Conservation (phyloP, 257 asterid genomes). For the Solanum rostratum region DNA sequence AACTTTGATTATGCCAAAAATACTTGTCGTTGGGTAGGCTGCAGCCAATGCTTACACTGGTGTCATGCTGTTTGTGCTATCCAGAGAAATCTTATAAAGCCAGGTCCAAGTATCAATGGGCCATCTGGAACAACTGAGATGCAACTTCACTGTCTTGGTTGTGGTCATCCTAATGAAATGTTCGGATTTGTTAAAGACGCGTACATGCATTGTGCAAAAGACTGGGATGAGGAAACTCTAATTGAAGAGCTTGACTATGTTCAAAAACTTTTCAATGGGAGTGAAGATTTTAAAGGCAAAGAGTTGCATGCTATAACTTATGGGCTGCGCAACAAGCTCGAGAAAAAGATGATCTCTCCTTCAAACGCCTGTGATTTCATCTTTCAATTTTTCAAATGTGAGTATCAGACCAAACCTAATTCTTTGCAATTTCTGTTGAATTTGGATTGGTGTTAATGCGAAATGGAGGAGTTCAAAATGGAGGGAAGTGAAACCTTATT, state of each 20-base stretch:
- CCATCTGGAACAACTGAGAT: conserved; percentile 63
- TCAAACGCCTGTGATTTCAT: conserved; percentile 54
- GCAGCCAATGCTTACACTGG: conserved; percentile 85
- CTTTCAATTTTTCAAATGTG: conserved; percentile 71
- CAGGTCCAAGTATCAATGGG: conserved; percentile 59
- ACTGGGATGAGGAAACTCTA: conserved; percentile 55
- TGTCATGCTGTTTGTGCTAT: conserved; percentile 85
- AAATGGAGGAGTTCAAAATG: not conserved
- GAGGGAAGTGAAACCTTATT: not conserved
- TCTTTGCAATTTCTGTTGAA: not conserved
- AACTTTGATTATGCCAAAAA: conserved; percentile 73
- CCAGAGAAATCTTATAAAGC: conserved; percentile 54
- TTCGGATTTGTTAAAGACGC: conserved; percentile 90
- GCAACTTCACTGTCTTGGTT: conserved; percentile 83
- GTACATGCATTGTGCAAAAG: conserved; percentile 55
- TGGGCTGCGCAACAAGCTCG: conserved; percentile 51
- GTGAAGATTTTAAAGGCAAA: conserved; percentile 80
- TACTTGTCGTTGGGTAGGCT: conserved; percentile 97
- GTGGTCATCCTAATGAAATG: conserved; percentile 81
- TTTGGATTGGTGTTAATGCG: not conserved
- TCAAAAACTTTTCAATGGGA: conserved; percentile 43
- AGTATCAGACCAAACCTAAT: conserved; percentile 15
- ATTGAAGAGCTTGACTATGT: conserved; percentile 80
- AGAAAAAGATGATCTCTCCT: conserved; percentile 51
- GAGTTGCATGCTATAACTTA: conserved; percentile 57